A percentile compares a stretch with the other conserved stretches of the same genome.
Evolutionary conservation across 192 early-diverging fungal species (phyloP).

Genomic region (Mortierella antarctica): DNA sequence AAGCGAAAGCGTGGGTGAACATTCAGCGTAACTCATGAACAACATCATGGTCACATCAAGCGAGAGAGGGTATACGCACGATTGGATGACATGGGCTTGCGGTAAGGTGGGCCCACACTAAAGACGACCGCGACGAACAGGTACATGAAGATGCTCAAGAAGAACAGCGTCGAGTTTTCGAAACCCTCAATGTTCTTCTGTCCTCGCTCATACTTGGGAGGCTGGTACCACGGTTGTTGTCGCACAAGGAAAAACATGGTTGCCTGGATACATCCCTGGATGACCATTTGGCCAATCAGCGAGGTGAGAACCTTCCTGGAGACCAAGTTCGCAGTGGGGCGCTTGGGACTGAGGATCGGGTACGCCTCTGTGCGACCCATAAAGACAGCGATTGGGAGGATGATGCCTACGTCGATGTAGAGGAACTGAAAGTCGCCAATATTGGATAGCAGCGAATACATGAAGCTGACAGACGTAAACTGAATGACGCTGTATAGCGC

Average conservation of each 20-base stretch:
- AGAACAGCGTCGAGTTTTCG: conserved; percentile 94
- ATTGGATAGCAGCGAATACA: conserved; percentile 89
- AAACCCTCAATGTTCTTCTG: conserved; percentile 77
- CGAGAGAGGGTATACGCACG: conserved; percentile 56
- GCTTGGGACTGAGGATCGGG: conserved; percentile 75
- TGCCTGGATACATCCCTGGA: conserved; percentile 86
- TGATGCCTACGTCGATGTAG: conserved; percentile 93
- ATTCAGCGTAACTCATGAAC: not conserved
- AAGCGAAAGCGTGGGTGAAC: not conserved
- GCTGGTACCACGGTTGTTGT: conserved; percentile 72
- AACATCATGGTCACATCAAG: not conserved
- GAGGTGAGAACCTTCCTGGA: conserved; percentile 92
- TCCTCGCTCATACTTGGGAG: conserved; percentile 71
- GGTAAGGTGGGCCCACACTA: conserved; percentile 95
- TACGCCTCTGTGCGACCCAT: conserved; percentile 94
- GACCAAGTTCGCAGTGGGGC: conserved; percentile 92
- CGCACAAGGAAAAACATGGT: conserved; percentile 78
- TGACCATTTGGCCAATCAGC: conserved; percentile 89
- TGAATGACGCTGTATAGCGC: conserved; percentile 97
- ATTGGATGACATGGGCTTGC: conserved; percentile 89
- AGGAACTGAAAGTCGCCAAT: conserved; percentile 97
- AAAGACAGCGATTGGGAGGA: conserved; percentile 86
- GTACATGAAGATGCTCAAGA: conserved; percentile 94
- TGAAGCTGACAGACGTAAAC: conserved; percentile 91
- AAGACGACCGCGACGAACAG: conserved; percentile 90